Evolutionary conservation across 257 asterid genomes (phyloP), one percentile per base, ranked within the genome.

Genomic region (Solanum infundibuliforme): DNA sequence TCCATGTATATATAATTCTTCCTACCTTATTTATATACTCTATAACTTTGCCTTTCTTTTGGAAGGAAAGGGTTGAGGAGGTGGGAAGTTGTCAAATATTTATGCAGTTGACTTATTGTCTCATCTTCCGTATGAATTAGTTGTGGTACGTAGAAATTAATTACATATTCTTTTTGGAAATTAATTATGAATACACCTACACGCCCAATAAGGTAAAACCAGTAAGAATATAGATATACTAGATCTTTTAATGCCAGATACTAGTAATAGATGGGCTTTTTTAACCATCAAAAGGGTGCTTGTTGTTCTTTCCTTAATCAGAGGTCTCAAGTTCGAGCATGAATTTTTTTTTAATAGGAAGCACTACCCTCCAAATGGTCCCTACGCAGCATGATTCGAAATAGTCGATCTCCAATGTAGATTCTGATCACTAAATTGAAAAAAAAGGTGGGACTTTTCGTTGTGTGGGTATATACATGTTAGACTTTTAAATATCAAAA

Each of bases 241-340:
- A 29, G 29, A 29, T 62, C 71, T 65, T 65, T 25, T 25, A 25
- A 25, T 65, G 73, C 8, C 7, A 65, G 18, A 25, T 65, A 65
- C 32, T 65, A 65, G 73, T 65, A 25, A 65, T 65, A 65, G 32
- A 11, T 65, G 34, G 34, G 4, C 34, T 1, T 65, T 65, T 41
- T 65, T 65, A 41, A 41, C 13, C 46, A 41, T 41, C 12, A 39
- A 39, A 9, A 39, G 0, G 12, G 43, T 39, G 43, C 2, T 6
- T 36, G 0, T 0, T 39, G 43, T 9, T 39, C 4, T 3, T 39
- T 0, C 1, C 12, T 39, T 39, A 39, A 39, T 39, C 5, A 41
- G 2, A 41, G 5, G 0, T 41, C 0, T 41, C 2, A 2, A 41
- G 4, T 41, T 41, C 0, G 48, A 41, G 48, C 1, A 41, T 41